Conservation (phyloP, 371 early-diverging fungal species). For the Mortierella sp. region DNA sequence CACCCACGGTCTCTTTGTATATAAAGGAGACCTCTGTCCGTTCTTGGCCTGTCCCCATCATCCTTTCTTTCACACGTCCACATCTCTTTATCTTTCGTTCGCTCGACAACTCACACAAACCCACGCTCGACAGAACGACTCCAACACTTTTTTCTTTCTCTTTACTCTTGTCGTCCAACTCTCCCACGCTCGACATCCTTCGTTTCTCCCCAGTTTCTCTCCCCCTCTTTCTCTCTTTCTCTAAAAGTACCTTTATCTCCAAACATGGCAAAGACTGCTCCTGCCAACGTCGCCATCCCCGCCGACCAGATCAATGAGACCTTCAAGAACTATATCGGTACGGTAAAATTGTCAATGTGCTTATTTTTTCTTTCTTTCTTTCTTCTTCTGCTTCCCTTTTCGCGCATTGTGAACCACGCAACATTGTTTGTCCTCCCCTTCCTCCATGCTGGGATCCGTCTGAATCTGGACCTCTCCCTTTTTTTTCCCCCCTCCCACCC, state of each 20-base stretch:
- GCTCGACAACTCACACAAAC: too few relatives aligned
- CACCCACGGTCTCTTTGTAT: too few relatives aligned
- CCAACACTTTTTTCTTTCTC: neutral
- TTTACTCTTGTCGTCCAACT: constrained; percentile 5
- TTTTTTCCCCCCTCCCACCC: neutral
- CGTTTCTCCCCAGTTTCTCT: neutral
- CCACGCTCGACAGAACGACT: too few relatives aligned
- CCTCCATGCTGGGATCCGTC: neutral
- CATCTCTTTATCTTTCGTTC: too few relatives aligned
- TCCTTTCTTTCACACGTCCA: too few relatives aligned
- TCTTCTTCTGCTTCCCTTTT: neutral
- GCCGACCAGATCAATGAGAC: constrained; percentile 36
- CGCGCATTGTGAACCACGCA: neutral
- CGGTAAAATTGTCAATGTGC: neutral
- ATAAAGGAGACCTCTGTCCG: too few relatives aligned
- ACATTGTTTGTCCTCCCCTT: neutral
- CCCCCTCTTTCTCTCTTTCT: neutral
- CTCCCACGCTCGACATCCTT: neutral
- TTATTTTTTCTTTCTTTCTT: neutral
- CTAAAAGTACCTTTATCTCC: constrained; percentile 9
- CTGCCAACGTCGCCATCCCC: constrained; percentile 21
- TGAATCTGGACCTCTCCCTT: neutral
- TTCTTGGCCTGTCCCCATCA: too few relatives aligned
- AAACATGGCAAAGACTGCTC: constrained; percentile 26
- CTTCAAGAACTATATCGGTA: constrained; percentile 54